Evolutionary conservation across 2,329 filamentous ascomycete genomes (phyloP).

Genomic region (Botrytis cinerea): DNA sequence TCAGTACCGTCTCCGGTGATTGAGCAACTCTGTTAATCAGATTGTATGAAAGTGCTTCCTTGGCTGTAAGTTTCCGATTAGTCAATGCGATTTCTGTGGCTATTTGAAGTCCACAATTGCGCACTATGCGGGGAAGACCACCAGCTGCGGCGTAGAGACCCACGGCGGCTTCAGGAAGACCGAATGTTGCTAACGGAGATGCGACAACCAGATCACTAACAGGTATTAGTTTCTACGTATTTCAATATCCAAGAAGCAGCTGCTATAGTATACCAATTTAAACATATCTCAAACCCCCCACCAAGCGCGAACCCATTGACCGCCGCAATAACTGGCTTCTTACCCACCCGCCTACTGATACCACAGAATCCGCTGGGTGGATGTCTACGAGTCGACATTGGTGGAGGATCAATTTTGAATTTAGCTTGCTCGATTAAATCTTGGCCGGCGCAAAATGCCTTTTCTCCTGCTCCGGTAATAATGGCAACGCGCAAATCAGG

Average conservation of each 20-base stretch:
- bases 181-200: constrained; percentile 60
- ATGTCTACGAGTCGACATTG: constrained; percentile 38
- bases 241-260: not conserved
- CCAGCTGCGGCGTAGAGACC: constrained; percentile 73
- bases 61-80: constrained; percentile 60
- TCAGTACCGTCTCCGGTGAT: constrained; percentile 48
- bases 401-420: constrained; percentile 43
- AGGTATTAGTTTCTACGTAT: not conserved
- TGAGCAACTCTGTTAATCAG: constrained; percentile 65
- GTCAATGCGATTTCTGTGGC: constrained; percentile 71
- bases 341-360: constrained; percentile 64
- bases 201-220: constrained; percentile 70
- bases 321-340: constrained; percentile 75
- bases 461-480: constrained; percentile 61
- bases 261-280: constrained; percentile 50
- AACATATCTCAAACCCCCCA: constrained; percentile 71
- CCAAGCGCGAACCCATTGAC: constrained; percentile 77
- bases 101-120: constrained; percentile 64
- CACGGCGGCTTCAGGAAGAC: constrained; percentile 68
- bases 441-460: constrained; percentile 67
- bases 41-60: constrained; percentile 63
- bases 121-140: constrained; percentile 65
- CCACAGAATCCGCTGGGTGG: constrained; percentile 59
- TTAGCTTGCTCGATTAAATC: constrained; percentile 63
- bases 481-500: constrained; percentile 62